Conservation (phyloP, 2,329 filamentous ascomycete genomes). For the Xylaria sp. region DNA sequence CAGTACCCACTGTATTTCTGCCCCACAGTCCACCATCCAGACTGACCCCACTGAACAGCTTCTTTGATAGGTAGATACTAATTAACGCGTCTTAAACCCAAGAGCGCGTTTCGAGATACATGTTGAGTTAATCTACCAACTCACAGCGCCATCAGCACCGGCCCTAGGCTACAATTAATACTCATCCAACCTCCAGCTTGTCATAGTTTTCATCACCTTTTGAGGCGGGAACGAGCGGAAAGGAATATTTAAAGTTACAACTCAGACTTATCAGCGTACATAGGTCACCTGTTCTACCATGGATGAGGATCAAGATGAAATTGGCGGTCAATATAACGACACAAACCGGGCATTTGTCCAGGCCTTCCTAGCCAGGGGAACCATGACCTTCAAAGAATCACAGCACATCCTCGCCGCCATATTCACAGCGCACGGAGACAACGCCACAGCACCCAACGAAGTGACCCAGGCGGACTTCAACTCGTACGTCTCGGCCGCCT, state of each 20-base stretch:
- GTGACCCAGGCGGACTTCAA: slow-evolving; percentile 76
- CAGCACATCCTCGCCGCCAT: slow-evolving; percentile 82
- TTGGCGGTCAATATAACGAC: slow-evolving; percentile 61
- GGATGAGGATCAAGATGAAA: slow-evolving; percentile 50
- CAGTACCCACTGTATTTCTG: neutral
- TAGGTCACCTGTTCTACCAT: slow-evolving; percentile 7
- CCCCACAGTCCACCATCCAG: neutral
- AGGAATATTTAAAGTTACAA: neutral
- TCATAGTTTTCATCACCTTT: no score
- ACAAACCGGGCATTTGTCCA: slow-evolving; percentile 90
- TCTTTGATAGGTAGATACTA: slow-evolving; percentile 13
- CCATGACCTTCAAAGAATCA: slow-evolving; percentile 79
- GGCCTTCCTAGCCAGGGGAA: slow-evolving; percentile 81
- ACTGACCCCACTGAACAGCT: neutral
- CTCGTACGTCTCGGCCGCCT: slow-evolving; percentile 75
- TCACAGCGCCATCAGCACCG: neutral
- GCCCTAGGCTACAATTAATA: neutral
- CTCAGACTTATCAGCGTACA: neutral
- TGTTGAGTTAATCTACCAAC: neutral
- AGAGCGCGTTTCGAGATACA: slow-evolving; percentile 15
- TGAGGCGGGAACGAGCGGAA: neutral
- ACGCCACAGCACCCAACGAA: slow-evolving; percentile 62
- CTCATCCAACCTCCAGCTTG: no score
- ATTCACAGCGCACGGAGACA: slow-evolving; percentile 64
- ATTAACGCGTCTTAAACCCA: slow-evolving; percentile 26